Evolutionary conservation across 208 protist genomes (phyloP).

Genomic region (Leishmania mexicana): DNA sequence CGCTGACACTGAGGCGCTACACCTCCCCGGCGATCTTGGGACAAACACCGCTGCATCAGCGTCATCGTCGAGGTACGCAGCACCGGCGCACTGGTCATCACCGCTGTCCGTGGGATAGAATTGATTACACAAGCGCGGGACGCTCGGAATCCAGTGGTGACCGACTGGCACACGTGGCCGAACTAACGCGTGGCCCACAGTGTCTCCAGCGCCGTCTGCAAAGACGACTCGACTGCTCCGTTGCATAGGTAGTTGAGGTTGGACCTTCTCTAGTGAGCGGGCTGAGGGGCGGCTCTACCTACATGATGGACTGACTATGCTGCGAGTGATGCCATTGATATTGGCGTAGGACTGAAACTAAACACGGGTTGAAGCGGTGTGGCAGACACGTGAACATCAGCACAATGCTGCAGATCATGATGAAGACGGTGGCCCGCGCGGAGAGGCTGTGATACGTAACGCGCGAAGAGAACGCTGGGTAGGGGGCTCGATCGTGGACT

Average conservation of each 20-base stretch:
- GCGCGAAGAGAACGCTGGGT: not conserved
- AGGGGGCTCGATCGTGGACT: not conserved
- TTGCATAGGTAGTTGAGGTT: not conserved
- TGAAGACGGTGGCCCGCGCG: not conserved
- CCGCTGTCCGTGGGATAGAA: not conserved
- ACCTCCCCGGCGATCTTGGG: not conserved
- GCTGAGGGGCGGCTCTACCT: not conserved
- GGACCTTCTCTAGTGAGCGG: not conserved
- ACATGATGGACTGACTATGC: not conserved
- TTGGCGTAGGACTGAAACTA: not conserved
- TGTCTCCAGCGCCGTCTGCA: not conserved
- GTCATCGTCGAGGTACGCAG: not conserved
- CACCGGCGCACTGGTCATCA: not conserved
- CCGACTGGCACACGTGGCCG: not conserved
- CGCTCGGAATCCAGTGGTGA: constrained; percentile 6
- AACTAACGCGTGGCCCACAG: not conserved
- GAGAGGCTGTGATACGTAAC: not conserved
- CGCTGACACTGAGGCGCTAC: not conserved
- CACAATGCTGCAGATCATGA: not conserved
- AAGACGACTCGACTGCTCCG: not conserved
- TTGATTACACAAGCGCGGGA: constrained; percentile 1
- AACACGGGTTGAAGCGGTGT: constrained; percentile 1
- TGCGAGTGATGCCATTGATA: not conserved
- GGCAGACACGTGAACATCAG: not conserved
- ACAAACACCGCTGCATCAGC: not conserved